Conservation (phyloP, 805 yeast species). For the Suhomyces pyralidae region DNA sequence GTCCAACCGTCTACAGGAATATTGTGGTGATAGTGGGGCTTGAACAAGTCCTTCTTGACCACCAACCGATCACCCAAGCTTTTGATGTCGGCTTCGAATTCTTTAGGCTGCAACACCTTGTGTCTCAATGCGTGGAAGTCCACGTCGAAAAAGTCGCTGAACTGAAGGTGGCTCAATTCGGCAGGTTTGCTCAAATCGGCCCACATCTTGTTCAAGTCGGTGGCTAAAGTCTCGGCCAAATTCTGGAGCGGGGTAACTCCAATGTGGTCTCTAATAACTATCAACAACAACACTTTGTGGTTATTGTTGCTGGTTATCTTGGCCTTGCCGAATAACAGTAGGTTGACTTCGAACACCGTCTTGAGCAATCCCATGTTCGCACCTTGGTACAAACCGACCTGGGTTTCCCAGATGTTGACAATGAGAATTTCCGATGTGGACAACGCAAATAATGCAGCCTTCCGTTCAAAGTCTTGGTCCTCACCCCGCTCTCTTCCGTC, state of each 20-base stretch:
- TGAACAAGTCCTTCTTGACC: constrained; percentile 48
- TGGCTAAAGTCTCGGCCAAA: constrained; percentile 62
- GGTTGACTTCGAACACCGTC: constrained; percentile 94
- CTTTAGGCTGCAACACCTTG: constrained; percentile 74
- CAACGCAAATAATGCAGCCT: constrained; percentile 91
- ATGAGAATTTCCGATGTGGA: constrained; percentile 88
- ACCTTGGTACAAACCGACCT: constrained; percentile 95
- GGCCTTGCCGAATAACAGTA: constrained; percentile 73
- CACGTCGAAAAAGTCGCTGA: constrained; percentile 81
- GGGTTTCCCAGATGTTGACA: constrained; percentile 95
- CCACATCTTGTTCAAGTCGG: constrained; percentile 82
- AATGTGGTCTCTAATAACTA: constrained; percentile 89
- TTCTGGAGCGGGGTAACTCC: constrained; percentile 81
- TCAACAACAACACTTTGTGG: constrained; percentile 67
- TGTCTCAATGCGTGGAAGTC: constrained; percentile 81
- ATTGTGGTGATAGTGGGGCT: constrained; percentile 70
- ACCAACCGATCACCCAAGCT: constrained; percentile 62
- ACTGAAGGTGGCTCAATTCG: constrained; percentile 49
- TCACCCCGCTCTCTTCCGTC: constrained; percentile 98
- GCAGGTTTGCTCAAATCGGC: constrained; percentile 68
- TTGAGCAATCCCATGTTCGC: constrained; percentile 94
- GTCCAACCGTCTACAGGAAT: constrained; percentile 97
- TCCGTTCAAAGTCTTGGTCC: constrained; percentile 96
- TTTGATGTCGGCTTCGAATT: constrained; percentile 60
- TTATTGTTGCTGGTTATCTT: constrained; percentile 28